Base-by-base conservation (phyloP, 1,284 basidiomycete species). In the Chondrostereum purpureum region DNA sequence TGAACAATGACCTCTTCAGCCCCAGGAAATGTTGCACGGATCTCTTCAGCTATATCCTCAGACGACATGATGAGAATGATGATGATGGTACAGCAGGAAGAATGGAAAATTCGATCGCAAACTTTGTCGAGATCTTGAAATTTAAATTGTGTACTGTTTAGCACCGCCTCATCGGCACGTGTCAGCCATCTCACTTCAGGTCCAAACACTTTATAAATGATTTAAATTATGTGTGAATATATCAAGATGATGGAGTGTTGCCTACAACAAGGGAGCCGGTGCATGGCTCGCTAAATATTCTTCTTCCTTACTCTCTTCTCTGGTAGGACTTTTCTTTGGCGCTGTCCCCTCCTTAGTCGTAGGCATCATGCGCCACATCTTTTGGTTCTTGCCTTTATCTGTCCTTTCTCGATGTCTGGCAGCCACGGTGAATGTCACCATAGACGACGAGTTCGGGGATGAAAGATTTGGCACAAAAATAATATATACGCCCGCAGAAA, bases 1-100 rank as follows among this genome's bases (percentile, higher is more conserved):
- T 92, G 86, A 14, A 97, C 85, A 53, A 98, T 82, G 47, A 94
- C 81, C 57, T 95, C 91, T 62, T 98, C 93, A 2, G 92, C 88
- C n/a, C 82, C 83, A 3, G 92, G 91, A 50, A 97, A 81, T 22
- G 73, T 75, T 21, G 73, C 70, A 31, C 90, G 79, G 50, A 93
- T 89, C 58, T 90, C 80, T 56, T 87, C 80, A 27, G 85, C 84
- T 49, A 90, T 79, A 54, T 86, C 83, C 48, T 74, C 69, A 21
- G 75, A 73, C 20, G 77, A 78, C 77, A 80, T 80, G 43, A 16
- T 31, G 27, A n/a, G 8, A 31, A n/a, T 8, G 27, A 31, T 31
- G 8, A 31, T 8, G n/a, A 8, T 31, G 27, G 27, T n/a, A n/a
- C n/a, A n/a, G n/a, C n/a, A n/a, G n/a, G n/a, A n/a, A n/a, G 27